Percentiles rank a stretch among this genome's conserved stretches.
Conservation (phyloP, 2,329 filamentous ascomycete genomes). For the Sphaerulina vaccinii region DNA sequence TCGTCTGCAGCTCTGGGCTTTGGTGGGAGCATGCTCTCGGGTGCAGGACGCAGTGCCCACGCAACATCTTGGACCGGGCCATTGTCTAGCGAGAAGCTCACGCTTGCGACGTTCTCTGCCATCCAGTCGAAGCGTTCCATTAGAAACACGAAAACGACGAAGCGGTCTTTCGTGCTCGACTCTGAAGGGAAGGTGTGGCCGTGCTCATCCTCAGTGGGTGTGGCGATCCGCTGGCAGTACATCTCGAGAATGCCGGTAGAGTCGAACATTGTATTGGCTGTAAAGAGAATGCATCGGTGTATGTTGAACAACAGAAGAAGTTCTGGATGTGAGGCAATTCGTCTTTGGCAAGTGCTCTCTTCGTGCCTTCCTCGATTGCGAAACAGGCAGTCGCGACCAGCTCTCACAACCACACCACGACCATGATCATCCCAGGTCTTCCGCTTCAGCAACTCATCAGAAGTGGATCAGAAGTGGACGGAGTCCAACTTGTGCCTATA, state of each 20-base stretch:
- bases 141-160: slow-evolving; percentile 10
- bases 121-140: slow-evolving; percentile 20
- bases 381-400: not conserved
- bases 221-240: slow-evolving; percentile 13
- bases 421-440: too few relatives aligned
- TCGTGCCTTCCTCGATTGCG: not conserved
- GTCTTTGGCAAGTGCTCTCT: not conserved
- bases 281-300: not conserved
- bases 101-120: slow-evolving; percentile 1
- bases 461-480: too few relatives aligned
- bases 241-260: slow-evolving; percentile 14
- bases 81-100: slow-evolving; percentile 7
- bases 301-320: not conserved
- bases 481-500: too few relatives aligned
- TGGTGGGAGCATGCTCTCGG: not conserved
- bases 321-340: not conserved
- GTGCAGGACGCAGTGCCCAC: not conserved
- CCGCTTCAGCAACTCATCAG: too few relatives aligned
- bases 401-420: too few relatives aligned
- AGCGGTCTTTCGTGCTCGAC: slow-evolving; percentile 2
- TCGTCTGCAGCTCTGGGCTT: not conserved
- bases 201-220: slow-evolving; percentile 1
- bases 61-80: slow-evolving; percentile 1
- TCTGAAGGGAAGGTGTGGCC: not conserved
- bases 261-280: slow-evolving; percentile 12